Base-by-base conservation (phyloP, 2,329 filamentous ascomycete species). In the Fusarium staphyleae region DNA sequence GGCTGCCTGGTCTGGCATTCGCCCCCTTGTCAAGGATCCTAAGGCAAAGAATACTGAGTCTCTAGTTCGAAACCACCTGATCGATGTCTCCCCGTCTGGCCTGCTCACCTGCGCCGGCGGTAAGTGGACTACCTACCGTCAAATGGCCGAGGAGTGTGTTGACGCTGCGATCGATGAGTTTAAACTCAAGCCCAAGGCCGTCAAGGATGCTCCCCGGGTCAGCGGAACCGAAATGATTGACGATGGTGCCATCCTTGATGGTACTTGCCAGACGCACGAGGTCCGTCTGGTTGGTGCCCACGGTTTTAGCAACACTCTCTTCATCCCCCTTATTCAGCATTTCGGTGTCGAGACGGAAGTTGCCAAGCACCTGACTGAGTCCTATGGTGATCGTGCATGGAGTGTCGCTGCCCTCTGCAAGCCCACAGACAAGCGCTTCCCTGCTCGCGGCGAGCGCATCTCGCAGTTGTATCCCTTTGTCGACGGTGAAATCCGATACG, bases 251-350 rank as follows among this genome's bases (percentile, higher is more conserved):
- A 81, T 75, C 48, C 71, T 79, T 5, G 69, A 79, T 54, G 91
- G 91, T 34, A 81, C 79, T 37, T 96, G 91, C 76, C 90, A 93
- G 71, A 96, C 91, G 3, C 90, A 95, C 72, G 85, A 88, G 66
- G 87, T 96, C 46, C 87, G 89, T 48, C 80, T 96, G 28, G 81
- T 95, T 53, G 91, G 91, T 64, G 90, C 91, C 10, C 91, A 96
- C 71, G 91, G 91, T 48, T 96, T 87, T 78, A 92, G 88, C 74
- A 92, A 92, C 75, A 82, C 92, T 2, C 85, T 97, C 18, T 96
- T 96, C 78, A 96, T 97, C 80, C 93, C 93, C 74, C 79, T 97
- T 29, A 95, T 96, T 70, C 92, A 97, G 74, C 90, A 96, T 76
- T 96, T 91, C 70, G 91, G 91, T 59, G 77, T 97, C 50, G 93